These are phyloP conservation scores for Aquilaria yunnanensis DNA, from an alignment of 345 rosid genomes.

Conservation along the genomic window DNA sequence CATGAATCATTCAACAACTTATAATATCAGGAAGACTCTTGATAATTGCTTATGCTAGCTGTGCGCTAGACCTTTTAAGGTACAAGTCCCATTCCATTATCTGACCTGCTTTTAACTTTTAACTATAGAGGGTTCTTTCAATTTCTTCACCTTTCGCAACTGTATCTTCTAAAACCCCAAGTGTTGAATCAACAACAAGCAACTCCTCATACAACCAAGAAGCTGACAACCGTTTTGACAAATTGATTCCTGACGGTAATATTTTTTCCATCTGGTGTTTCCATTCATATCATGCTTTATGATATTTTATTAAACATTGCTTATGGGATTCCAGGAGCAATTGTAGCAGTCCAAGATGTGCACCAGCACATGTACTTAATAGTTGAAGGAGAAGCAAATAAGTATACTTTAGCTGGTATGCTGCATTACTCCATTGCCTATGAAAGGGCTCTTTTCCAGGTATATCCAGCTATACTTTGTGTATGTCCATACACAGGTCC, in stretches of 20 bases:
- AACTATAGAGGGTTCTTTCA: slow-evolving; percentile 56
- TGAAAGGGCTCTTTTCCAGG: slow-evolving; percentile 84
- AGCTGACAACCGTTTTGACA: slow-evolving; percentile 38
- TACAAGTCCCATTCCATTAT: slow-evolving; percentile 18
- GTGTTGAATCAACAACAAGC: slow-evolving; percentile 26
- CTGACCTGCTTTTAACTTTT: slow-evolving; percentile 19
- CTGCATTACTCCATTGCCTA: slow-evolving; percentile 87
- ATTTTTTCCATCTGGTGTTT: slow-evolving; percentile 13
- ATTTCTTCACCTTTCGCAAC: slow-evolving; percentile 53
- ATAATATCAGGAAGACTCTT: neutral
- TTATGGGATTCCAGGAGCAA: slow-evolving; percentile 50
- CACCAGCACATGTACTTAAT: slow-evolving; percentile 79
- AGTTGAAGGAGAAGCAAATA: slow-evolving; percentile 58
- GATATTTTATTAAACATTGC: slow-evolving; percentile 15
- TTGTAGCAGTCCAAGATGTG: slow-evolving; percentile 83
- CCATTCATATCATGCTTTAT: slow-evolving; percentile 13
- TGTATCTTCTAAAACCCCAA: slow-evolving; percentile 29
- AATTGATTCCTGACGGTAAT: slow-evolving; percentile 71
- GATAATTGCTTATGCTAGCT: neutral
- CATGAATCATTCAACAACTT: neutral
- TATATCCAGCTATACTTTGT: slow-evolving; percentile 18
- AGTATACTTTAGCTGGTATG: slow-evolving; percentile 47
- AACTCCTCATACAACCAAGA: slow-evolving; percentile 30
- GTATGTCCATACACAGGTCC: no score
- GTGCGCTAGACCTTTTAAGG: neutral